Conservation (phyloP, 2,329 filamentous ascomycete species). For the Sarocladium kiliense region DNA sequence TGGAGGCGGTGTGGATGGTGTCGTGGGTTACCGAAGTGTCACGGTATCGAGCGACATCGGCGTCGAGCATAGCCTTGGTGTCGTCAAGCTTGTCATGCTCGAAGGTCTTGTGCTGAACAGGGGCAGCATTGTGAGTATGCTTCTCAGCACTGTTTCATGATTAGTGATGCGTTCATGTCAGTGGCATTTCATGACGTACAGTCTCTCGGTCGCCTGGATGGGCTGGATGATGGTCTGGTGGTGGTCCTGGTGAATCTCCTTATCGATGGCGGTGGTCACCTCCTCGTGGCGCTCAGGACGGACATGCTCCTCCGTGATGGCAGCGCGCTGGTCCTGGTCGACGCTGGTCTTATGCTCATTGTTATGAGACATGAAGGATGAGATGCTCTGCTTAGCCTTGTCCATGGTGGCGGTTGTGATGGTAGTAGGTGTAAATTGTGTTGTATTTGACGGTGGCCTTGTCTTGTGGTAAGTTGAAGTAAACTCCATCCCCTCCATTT, state of each 20-base stretch:
- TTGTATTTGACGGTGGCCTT: constrained; percentile 4
- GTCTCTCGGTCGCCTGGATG: constrained; percentile 32
- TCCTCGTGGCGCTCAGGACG: constrained; percentile 57
- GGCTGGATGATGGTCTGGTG: constrained; percentile 68
- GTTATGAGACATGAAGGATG: constrained; percentile 53
- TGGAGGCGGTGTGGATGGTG: constrained; percentile 21
- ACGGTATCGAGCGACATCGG: constrained; percentile 38
- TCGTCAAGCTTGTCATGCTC: constrained; percentile 53
- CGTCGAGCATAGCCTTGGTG: constrained; percentile 39
- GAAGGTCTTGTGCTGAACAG: constrained; percentile 55
- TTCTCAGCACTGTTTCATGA: constrained; percentile 44
- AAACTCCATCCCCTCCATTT: too few species aligned
- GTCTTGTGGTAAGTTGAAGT: too few species aligned
- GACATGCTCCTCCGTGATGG: constrained; percentile 56
- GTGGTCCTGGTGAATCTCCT: constrained; percentile 67
- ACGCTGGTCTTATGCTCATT: constrained; percentile 68
- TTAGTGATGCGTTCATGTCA: constrained; percentile 18
- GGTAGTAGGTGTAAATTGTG: neutral
- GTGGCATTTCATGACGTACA: constrained; percentile 29
- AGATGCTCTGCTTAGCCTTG: constrained; percentile 58
- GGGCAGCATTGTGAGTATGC: constrained; percentile 53
- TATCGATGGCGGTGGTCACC: constrained; percentile 57
- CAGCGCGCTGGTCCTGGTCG: constrained; percentile 57
- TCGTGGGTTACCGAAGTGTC: constrained; percentile 22
- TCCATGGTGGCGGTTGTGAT: constrained; percentile 43